phyloP scores from a whole-genome alignment of 177 flowering plant species.

The Vitis hybrid region DNA sequence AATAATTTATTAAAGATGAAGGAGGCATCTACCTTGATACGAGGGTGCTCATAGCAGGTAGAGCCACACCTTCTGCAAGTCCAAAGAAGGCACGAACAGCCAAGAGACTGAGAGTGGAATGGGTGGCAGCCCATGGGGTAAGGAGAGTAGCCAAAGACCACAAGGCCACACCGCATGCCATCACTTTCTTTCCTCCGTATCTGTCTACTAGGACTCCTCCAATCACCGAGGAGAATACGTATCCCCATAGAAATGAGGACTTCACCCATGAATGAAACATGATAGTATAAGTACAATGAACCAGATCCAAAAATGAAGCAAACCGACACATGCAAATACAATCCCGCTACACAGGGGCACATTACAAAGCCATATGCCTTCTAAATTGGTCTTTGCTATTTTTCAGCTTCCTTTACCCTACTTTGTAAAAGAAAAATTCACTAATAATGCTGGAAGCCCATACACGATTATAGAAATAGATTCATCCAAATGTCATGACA shows the following conservation, averaged over 20 bases:
- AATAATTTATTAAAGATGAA: background rate
- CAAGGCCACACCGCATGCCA: constrained; percentile 83
- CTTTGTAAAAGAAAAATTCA: too few species aligned
- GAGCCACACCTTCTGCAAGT: constrained; percentile 86
- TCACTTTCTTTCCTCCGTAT: constrained; percentile 84
- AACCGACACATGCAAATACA: too few species aligned
- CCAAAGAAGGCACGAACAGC: constrained; percentile 86
- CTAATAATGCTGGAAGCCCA: too few species aligned
- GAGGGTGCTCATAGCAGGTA: constrained; percentile 86
- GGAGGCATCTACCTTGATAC: constrained; percentile 52
- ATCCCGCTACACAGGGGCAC: too few species aligned
- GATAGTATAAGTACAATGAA: too few species aligned
- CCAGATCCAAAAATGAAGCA: too few species aligned
- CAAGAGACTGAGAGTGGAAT: constrained; percentile 65
- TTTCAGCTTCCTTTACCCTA: too few species aligned
- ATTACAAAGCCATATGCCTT: too few species aligned
- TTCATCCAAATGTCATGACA: too few species aligned
- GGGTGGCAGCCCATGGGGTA: constrained; percentile 89
- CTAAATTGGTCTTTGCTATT: too few species aligned
- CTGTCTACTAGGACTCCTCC: constrained; percentile 89
- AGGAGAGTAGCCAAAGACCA: constrained; percentile 94
- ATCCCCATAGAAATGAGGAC: constrained; percentile 99
- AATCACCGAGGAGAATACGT: constrained; percentile 74
- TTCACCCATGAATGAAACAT: constrained; percentile 10
- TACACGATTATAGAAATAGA: too few species aligned